phyloP scores from a whole-genome alignment of 2,329 filamentous ascomycete genomes.

The Curvularia spicifera region DNA sequence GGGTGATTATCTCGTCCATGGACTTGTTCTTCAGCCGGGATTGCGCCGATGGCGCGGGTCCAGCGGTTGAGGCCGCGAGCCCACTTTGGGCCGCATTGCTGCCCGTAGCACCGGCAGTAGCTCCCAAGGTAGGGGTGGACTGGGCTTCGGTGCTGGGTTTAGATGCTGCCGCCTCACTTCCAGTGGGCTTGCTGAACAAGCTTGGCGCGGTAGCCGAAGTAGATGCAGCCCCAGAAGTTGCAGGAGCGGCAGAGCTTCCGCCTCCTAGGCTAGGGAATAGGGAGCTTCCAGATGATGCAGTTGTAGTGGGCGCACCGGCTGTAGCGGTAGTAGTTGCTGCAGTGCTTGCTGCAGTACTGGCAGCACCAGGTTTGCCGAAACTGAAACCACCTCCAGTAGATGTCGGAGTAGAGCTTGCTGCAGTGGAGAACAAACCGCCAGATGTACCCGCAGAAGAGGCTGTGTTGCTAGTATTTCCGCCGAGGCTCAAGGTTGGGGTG shows the following conservation, averaged over 20 bases:
- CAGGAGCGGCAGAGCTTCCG: conserved; percentile 28
- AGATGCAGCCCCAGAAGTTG: conserved; percentile 24
- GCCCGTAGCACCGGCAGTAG: conserved; percentile 23
- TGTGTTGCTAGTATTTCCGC: conserved; percentile 30
- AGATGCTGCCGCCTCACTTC: conserved; percentile 26
- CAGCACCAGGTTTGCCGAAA: conserved; percentile 24
- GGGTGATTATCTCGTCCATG: conserved; percentile 97
- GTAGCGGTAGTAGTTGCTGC: conserved; percentile 30
- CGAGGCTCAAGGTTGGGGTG: conserved; percentile 27
- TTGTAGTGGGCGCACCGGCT: conserved; percentile 23
- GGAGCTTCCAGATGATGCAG: conserved; percentile 26
- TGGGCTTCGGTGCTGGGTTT: conserved; percentile 37
- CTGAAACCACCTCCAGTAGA: conserved; percentile 26
- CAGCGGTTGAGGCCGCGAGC: conserved; percentile 76
- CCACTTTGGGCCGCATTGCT: conserved; percentile 41
- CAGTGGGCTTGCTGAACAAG: conserved; percentile 33
- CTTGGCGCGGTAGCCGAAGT: conserved; percentile 20
- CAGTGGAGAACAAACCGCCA: conserved; percentile 29
- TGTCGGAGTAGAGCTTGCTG: conserved; percentile 19
- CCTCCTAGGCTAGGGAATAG: conserved; percentile 29
- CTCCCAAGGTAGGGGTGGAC: conserved; percentile 24
- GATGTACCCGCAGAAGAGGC: conserved; percentile 33
- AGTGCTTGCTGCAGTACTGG: conserved; percentile 27
- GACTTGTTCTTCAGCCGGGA: conserved; percentile 97
- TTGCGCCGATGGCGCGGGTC: conserved; percentile 77